These are phyloP conservation scores for Arthrobotrys pseudoclavata DNA, from an alignment of 2,329 filamentous ascomycete genomes.

Conservation along the genomic window DNA sequence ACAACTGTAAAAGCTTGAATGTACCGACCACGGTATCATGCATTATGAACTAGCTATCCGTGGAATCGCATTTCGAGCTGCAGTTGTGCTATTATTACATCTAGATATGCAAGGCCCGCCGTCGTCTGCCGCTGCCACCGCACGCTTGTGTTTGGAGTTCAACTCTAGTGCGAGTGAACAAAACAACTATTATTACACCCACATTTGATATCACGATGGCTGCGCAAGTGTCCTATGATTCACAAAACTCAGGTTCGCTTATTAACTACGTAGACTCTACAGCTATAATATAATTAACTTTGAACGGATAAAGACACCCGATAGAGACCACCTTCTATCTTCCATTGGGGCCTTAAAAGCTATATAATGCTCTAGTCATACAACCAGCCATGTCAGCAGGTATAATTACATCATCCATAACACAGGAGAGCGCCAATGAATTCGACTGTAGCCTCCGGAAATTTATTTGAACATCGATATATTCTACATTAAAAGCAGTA, in stretches of 20 bases:
- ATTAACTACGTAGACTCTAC: background rate
- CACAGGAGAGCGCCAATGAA: background rate
- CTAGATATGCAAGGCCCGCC: background rate
- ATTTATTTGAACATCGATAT: background rate
- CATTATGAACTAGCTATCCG: background rate
- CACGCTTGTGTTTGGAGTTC: no score
- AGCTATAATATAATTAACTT: no score
- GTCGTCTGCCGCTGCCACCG: background rate
- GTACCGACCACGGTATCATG: no score
- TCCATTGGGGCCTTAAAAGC: background rate
- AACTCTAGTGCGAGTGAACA: no score
- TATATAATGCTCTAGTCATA: background rate
- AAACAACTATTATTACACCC: no score
- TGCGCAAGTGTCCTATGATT: background rate
- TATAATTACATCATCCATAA: background rate
- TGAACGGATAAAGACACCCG: background rate
- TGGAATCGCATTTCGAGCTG: background rate
- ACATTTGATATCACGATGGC: no score
- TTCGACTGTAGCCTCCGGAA: background rate
- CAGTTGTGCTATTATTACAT: background rate
- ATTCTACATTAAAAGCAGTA: background rate
- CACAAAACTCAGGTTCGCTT: background rate
- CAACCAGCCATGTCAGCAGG: background rate
- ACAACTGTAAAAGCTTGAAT: no score
- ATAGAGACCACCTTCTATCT: background rate